A percentile compares a stretch with the other conserved stretches of the same genome.
Evolutionary conservation across 768 basidiomycete species (phyloP).

Genomic region (Termitomyces titanicus): DNA sequence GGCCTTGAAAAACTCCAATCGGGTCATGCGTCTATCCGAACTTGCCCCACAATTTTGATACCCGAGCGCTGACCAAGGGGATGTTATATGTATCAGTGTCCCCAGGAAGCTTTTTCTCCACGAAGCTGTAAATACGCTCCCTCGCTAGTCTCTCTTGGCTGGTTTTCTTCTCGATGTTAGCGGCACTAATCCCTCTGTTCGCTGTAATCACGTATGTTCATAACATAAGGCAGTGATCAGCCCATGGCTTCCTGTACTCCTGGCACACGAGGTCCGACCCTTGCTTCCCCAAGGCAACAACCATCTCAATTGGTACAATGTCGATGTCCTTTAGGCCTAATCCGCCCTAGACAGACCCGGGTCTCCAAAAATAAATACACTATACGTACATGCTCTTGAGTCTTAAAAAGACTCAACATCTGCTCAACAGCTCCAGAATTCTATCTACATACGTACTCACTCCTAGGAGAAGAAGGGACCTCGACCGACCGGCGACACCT

Average conservation of each 20-base stretch:
- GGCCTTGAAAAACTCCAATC: too few relatives aligned
- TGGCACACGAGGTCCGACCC: neutral
- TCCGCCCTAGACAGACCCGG: too few relatives aligned
- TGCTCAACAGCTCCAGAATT: too few relatives aligned
- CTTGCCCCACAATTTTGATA: neutral
- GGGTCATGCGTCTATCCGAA: neutral
- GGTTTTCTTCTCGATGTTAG: neutral
- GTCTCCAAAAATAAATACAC: too few relatives aligned
- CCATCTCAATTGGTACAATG: too few relatives aligned
- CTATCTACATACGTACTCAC: too few relatives aligned
- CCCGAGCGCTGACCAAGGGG: neutral
- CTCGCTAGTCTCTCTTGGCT: neutral
- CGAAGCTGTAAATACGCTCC: too few relatives aligned
- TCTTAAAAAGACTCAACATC: too few relatives aligned
- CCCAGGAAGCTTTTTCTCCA: neutral
- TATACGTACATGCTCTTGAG: too few relatives aligned
- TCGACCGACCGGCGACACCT: too few relatives aligned
- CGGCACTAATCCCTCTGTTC: neutral
- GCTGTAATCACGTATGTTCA: neutral
- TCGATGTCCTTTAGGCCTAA: too few relatives aligned
- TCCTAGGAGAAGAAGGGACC: too few relatives aligned
- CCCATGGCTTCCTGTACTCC: neutral
- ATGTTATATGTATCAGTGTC: neutral
- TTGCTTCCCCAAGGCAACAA: neutral
- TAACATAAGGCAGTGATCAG: neutral